Percentiles rank a stretch among this genome's conserved stretches.
Conservation (phyloP, 306 rosid species). For the Ormosia emarginata region DNA sequence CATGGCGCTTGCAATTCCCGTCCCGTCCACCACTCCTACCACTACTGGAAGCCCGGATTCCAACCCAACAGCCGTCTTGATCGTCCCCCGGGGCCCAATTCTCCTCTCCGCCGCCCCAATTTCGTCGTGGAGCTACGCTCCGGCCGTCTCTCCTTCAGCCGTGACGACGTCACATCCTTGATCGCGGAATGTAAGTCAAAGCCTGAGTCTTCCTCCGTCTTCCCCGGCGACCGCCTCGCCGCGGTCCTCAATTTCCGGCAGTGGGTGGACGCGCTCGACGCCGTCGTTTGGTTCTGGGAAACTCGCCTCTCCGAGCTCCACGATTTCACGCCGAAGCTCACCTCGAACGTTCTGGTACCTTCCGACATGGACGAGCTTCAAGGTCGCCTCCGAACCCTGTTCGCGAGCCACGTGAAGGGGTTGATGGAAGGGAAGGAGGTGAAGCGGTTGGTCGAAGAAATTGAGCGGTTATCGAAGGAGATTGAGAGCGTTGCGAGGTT, state of each 20-base stretch:
- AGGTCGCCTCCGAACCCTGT: conserved; percentile 37
- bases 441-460: conserved; percentile 41
- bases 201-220: conserved; percentile 22
- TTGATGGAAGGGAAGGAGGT: conserved; percentile 60
- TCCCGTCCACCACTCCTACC: neutral
- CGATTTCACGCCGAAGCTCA: conserved; percentile 43
- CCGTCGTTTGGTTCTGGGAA: conserved; percentile 63
- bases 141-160: neutral
- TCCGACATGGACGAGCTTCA: conserved; percentile 48
- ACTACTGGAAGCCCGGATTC: neutral
- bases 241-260: conserved; percentile 43
- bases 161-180: conserved; percentile 28
- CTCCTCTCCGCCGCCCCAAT: neutral
- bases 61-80: neutral
- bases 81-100: conserved; percentile 20
- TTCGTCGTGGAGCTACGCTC: conserved; percentile 43
- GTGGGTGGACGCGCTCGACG: conserved; percentile 56
- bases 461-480: conserved; percentile 30
- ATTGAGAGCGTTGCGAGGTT: neutral
- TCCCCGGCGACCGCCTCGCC: conserved; percentile 14
- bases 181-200: conserved; percentile 33
- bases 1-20: neutral
- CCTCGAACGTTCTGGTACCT: conserved; percentile 28
- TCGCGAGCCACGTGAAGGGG: conserved; percentile 36
- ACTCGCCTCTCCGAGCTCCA: conserved; percentile 49